These are phyloP conservation scores for Agrocybe pediades DNA, from an alignment of 768 basidiomycete species.

Conservation along the genomic window DNA sequence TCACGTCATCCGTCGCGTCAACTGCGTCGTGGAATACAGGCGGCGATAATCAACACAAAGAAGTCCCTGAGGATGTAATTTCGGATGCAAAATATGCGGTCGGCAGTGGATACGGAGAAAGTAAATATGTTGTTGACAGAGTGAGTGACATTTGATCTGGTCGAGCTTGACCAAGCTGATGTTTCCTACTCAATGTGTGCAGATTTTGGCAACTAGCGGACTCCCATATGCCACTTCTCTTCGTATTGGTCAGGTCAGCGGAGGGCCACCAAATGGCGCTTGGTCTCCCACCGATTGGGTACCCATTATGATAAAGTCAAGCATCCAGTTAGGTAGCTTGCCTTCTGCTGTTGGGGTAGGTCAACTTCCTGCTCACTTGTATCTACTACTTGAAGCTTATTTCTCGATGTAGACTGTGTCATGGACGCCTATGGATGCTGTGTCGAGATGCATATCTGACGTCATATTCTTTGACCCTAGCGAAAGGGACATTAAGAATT, in stretches of 20 bases:
- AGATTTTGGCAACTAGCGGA: conserved; percentile 33
- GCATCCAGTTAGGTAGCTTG: conserved; percentile 26
- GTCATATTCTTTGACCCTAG: conserved; percentile 14
- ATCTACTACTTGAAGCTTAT: not conserved
- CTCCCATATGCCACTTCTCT: conserved; percentile 28
- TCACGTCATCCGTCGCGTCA: conserved; percentile 35
- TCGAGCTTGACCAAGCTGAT: not conserved
- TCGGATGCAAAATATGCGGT: conserved; percentile 23
- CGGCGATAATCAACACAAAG: conserved; percentile 10
- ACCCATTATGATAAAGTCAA: conserved; percentile 39
- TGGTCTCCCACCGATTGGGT: conserved; percentile 43
- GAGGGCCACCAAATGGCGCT: conserved; percentile 32
- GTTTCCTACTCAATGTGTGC: not conserved
- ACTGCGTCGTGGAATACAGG: conserved; percentile 29
- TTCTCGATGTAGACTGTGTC: conserved; percentile 26
- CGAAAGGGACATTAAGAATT: no score
- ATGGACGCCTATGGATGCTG: conserved; percentile 33
- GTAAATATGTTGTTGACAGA: conserved; percentile 35
- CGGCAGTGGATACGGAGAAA: conserved; percentile 33
- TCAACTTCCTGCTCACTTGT: not conserved
- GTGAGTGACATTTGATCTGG: conserved; percentile 21
- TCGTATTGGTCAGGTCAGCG: conserved; percentile 41
- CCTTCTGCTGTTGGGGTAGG: conserved; percentile 28
- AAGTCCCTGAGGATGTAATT: conserved; percentile 35
- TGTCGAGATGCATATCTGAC: conserved; percentile 10